Percentiles rank a stretch among this genome's conserved stretches.
phyloP scores from a whole-genome alignment of 495 filamentous ascomycete species.

The Rhypophila decipiens region DNA sequence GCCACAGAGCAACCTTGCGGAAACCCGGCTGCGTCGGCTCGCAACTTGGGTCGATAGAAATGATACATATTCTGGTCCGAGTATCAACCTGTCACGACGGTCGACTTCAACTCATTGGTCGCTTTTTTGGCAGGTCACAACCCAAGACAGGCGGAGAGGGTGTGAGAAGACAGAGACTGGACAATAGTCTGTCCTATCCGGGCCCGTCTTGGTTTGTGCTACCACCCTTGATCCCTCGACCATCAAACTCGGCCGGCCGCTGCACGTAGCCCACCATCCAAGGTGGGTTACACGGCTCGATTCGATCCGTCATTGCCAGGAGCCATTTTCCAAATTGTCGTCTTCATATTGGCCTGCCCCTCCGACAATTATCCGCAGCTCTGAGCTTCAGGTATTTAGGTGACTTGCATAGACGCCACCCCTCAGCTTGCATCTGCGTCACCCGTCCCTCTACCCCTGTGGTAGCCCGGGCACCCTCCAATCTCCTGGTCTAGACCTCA shows the following conservation, averaged over 20 bases:
- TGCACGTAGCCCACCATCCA: not conserved
- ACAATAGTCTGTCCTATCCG: no score
- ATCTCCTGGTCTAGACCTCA: not conserved
- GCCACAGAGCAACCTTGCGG: no score
- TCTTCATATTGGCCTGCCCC: conserved; percentile 13
- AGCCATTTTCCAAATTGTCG: conserved; percentile 20
- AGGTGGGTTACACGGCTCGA: conserved; percentile 22
- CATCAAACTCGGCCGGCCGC: no score
- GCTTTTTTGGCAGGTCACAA: not conserved
- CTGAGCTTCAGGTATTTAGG: not conserved
- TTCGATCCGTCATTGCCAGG: conserved; percentile 20
- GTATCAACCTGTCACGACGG: not conserved
- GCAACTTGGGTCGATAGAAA: not conserved
- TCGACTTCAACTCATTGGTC: not conserved
- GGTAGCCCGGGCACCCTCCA: not conserved
- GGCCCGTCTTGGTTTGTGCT: no score
- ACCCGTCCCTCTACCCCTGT: not conserved
- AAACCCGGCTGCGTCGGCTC: not conserved
- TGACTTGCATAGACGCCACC: conserved; percentile 3
- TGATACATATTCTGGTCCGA: not conserved
- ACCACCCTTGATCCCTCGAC: no score
- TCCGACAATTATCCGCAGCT: conserved; percentile 21
- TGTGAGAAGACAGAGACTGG: no score
- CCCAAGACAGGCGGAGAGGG: no score
- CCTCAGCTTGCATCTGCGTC: not conserved